These are phyloP conservation scores for Fraxinus xanthoxyloides DNA, from an alignment of 305 asterid genomes.

Conservation along the genomic window DNA sequence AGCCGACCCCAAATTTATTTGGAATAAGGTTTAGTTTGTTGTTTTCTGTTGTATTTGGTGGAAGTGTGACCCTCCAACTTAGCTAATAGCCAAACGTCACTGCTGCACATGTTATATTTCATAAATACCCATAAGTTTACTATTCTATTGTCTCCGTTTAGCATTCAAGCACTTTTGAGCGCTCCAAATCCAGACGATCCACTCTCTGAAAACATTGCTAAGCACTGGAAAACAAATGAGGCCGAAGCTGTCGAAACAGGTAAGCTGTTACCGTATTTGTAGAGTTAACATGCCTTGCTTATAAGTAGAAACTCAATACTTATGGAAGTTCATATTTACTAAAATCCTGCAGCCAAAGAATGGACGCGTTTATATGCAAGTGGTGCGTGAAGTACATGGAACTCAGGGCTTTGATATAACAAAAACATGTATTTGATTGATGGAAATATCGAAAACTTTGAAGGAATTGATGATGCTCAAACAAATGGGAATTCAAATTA, in stretches of 20 bases:
- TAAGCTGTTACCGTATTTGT: slow-evolving; percentile 8
- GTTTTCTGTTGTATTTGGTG: background rate
- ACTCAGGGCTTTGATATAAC: slow-evolving; percentile 25
- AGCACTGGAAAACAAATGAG: slow-evolving; percentile 95
- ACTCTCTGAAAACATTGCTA: slow-evolving; percentile 94
- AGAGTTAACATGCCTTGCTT: background rate
- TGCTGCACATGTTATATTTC: background rate
- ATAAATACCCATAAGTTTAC: background rate
- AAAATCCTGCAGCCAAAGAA: slow-evolving; percentile 53
- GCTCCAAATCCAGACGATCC: slow-evolving; percentile 99
- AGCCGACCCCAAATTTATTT: background rate
- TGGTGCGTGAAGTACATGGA: slow-evolving; percentile 41
- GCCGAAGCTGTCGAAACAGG: slow-evolving; percentile 97
- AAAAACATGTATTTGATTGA: slow-evolving; percentile 36
- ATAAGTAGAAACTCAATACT: background rate
- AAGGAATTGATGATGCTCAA: slow-evolving; percentile 33
- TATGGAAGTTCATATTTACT: background rate
- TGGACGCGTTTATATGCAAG: slow-evolving; percentile 69
- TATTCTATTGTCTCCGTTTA: slow-evolving; percentile 23
- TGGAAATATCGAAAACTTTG: slow-evolving; percentile 27
- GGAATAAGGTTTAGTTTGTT: background rate
- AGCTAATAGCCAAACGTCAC: background rate
- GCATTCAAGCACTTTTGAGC: slow-evolving; percentile 97
- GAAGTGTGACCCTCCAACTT: background rate
- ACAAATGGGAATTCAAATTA: slow-evolving; percentile 21